Percentiles rank a stretch among this genome's conserved stretches.
Evolutionary conservation across 129 eudicot species (phyloP).

Genomic region (Logfia minima): DNA sequence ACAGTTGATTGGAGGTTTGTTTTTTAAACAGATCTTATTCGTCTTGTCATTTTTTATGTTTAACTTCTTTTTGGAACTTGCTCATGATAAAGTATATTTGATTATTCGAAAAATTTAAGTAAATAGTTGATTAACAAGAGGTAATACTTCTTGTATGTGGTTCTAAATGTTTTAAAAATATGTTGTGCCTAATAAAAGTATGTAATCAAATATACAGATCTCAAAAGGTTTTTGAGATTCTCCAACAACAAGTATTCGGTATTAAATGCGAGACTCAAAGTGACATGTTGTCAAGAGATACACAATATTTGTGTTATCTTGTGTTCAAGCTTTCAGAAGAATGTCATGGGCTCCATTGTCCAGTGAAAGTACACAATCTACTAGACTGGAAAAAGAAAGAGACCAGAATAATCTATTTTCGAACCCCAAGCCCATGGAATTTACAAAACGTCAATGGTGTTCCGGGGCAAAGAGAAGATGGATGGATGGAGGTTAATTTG

Average conservation of each 20-base stretch:
- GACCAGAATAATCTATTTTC: neutral
- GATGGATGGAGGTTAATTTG: neutral
- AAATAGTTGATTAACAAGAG: neutral
- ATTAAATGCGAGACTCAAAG: neutral
- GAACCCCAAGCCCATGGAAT: neutral
- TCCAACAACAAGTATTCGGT: neutral
- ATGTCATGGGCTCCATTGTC: neutral
- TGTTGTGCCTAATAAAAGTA: neutral
- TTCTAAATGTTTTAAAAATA: neutral
- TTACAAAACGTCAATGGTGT: neutral
- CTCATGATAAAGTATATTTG: neutral
- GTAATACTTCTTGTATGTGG: neutral
- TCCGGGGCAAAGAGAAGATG: neutral
- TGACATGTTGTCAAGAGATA: neutral
- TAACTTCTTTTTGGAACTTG: neutral
- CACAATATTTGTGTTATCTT: neutral
- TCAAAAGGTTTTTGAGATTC: neutral
- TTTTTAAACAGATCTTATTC: neutral
- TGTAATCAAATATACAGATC: neutral
- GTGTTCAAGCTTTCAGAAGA: neutral
- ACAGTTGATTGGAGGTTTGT: neutral
- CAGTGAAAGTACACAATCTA: neutral
- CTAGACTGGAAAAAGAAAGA: neutral
- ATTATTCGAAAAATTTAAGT: neutral
- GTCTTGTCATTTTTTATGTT: neutral